Evolutionary conservation across 2,329 filamentous ascomycete species (phyloP).

Genomic region (Fusarium coicis): DNA sequence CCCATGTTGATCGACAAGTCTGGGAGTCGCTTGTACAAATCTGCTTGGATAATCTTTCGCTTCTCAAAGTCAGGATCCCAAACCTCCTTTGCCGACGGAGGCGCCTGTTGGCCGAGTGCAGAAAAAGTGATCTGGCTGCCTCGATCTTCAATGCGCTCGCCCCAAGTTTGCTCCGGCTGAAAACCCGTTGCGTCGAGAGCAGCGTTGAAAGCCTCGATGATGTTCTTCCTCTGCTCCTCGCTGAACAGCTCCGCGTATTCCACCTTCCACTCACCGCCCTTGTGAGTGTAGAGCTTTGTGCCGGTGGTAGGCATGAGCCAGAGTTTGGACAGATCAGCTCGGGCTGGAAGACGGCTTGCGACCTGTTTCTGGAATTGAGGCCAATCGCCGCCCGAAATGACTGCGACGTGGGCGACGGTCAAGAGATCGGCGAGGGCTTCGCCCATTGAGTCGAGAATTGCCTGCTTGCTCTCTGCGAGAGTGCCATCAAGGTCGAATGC

Average conservation of each 20-base stretch:
- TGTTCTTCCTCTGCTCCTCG: conserved; percentile 16
- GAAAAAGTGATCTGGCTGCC: conserved; percentile 19
- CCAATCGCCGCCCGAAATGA: conserved; percentile 21
- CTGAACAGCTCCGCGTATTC: conserved; percentile 19
- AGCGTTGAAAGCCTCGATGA: conserved; percentile 13
- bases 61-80: conserved; percentile 23
- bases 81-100: conserved; percentile 6
- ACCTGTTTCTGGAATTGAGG: conserved; percentile 20
- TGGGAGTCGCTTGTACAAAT: conserved; percentile 11
- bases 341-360: conserved; percentile 10
- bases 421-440: conserved; percentile 15
- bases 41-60: conserved; percentile 13
- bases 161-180: conserved; percentile 22
- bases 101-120: conserved; percentile 12
- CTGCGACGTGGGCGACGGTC: conserved; percentile 12
- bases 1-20: conserved; percentile 22
- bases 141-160: conserved; percentile 14
- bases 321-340: conserved; percentile 9
- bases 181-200: conserved; percentile 11
- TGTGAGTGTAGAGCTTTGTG: conserved; percentile 17
- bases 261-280: conserved; percentile 7
- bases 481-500: conserved; percentile 23
- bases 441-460: conserved; percentile 18
- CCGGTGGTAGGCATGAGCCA: conserved; percentile 22
- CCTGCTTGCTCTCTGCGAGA: conserved; percentile 21